Percentiles rank a stretch among this genome's conserved stretches.
Conservation (phyloP, 306 rosid species). For the Notholithocarpus densiflorus region DNA sequence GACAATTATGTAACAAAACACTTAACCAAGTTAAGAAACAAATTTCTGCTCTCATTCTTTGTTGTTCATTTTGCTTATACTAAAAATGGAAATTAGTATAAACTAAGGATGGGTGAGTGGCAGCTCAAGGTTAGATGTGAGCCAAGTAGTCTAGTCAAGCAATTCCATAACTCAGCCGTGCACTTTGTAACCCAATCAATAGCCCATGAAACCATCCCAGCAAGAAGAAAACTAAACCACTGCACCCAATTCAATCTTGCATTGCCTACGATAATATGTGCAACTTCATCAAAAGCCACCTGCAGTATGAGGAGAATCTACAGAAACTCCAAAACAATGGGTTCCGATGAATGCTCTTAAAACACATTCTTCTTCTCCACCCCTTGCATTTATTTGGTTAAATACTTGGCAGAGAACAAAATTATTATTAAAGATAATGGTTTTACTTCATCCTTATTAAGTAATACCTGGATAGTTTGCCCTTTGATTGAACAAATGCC, state of each 20-base stretch:
- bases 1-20: too few relatives aligned
- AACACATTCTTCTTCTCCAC: constrained; percentile 9
- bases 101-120: neutral
- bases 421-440: constrained; percentile 15
- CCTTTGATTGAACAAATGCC: constrained; percentile 5
- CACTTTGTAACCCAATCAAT: constrained; percentile 14
- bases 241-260: constrained; percentile 12
- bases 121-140: neutral
- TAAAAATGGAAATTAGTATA: too few relatives aligned
- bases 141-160: neutral
- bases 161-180: neutral
- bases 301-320: constrained; percentile 10
- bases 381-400: constrained; percentile 19
- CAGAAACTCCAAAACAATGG: constrained; percentile 15
- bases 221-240: constrained; percentile 7
- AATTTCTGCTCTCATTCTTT: too few relatives aligned
- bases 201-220: neutral
- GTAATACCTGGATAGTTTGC: constrained; percentile 8
- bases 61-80: too few relatives aligned
- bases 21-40: too few relatives aligned
- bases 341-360: neutral
- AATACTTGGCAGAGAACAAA: constrained; percentile 20
- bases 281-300: constrained; percentile 10
- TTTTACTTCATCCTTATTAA: neutral
- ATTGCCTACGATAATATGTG: neutral